Evolutionary conservation across 306 rosid species (phyloP).

Genomic region (Senna tora): DNA sequence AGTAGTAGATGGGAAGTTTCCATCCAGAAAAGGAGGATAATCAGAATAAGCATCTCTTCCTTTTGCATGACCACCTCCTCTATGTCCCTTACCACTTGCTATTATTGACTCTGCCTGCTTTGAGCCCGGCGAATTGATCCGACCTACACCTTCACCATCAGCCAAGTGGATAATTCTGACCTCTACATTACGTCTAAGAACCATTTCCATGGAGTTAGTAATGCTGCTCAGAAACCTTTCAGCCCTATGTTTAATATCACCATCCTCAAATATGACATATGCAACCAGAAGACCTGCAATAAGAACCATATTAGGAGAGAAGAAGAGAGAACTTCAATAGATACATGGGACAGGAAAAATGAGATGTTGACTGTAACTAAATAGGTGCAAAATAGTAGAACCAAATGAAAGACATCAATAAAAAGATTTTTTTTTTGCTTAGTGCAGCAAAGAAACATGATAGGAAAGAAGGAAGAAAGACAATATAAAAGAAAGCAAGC

Average conservation of each 20-base stretch:
- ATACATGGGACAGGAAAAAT: conserved; percentile 19
- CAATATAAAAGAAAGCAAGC: neutral
- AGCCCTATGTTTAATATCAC: conserved; percentile 77
- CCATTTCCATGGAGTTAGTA: conserved; percentile 95
- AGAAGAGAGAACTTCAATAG: neutral
- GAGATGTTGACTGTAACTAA: conserved; percentile 10
- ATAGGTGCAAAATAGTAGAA: conserved; percentile 25
- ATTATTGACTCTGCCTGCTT: conserved; percentile 45
- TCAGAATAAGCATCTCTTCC: conserved; percentile 56
- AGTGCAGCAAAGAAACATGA: conserved; percentile 28
- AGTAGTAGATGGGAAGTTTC: conserved; percentile 54
- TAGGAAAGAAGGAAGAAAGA: conserved; percentile 8
- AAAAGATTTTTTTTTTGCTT: neutral
- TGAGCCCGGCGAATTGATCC: conserved; percentile 34
- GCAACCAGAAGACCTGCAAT: conserved; percentile 82
- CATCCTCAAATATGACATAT: conserved; percentile 81
- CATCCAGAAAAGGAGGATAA: conserved; percentile 57
- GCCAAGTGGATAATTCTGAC: conserved; percentile 87
- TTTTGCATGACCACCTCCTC: conserved; percentile 43
- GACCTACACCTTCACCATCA: conserved; percentile 64
- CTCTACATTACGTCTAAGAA: conserved; percentile 87
- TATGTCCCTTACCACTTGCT: conserved; percentile 54
- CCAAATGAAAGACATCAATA: neutral
- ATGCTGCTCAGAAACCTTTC: conserved; percentile 96
- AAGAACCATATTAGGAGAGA: conserved; percentile 31